A percentile compares a stretch with the other conserved stretches of the same genome.
phyloP scores from a whole-genome alignment of 2,329 filamentous ascomycete genomes.

The Fusarium compactum region DNA sequence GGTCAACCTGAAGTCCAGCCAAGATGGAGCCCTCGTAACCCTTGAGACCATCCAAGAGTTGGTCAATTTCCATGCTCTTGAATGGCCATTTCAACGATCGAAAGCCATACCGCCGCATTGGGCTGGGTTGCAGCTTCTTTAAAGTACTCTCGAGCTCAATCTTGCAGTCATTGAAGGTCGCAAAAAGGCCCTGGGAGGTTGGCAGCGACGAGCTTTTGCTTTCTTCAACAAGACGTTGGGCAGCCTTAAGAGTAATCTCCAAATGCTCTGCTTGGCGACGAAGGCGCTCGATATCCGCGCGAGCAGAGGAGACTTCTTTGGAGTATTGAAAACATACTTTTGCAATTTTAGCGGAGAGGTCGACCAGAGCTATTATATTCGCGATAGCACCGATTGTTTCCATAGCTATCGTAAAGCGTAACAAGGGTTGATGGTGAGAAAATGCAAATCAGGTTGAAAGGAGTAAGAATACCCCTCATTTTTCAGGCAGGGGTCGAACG shows the following conservation, averaged over 20 bases:
- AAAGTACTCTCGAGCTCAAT: neutral
- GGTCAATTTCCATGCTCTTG: conserved; percentile 9
- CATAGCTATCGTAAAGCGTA: too few species aligned
- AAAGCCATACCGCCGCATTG: conserved; percentile 15
- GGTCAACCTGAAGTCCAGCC: conserved; percentile 7
- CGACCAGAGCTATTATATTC: too few species aligned
- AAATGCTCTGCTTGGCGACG: neutral
- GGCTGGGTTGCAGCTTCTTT: conserved; percentile 1
- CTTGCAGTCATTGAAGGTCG: neutral
- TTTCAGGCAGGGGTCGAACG: too few species aligned
- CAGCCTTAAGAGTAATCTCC: neutral
- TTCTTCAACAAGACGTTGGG: neutral
- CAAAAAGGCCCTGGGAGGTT: neutral
- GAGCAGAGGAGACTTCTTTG: neutral
- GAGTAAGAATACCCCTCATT: too few species aligned
- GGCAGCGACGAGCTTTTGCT: neutral
- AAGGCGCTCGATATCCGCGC: conserved; percentile 13
- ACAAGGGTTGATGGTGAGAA: too few species aligned
- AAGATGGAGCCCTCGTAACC: neutral
- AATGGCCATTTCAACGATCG: conserved; percentile 31
- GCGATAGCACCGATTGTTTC: too few species aligned
- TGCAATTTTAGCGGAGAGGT: too few species aligned
- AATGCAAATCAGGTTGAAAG: too few species aligned
- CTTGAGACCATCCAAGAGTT: neutral
- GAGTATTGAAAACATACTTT: neutral